Conservation (phyloP, 805 yeast species). For the Cyberlindnera xylosilytica region DNA sequence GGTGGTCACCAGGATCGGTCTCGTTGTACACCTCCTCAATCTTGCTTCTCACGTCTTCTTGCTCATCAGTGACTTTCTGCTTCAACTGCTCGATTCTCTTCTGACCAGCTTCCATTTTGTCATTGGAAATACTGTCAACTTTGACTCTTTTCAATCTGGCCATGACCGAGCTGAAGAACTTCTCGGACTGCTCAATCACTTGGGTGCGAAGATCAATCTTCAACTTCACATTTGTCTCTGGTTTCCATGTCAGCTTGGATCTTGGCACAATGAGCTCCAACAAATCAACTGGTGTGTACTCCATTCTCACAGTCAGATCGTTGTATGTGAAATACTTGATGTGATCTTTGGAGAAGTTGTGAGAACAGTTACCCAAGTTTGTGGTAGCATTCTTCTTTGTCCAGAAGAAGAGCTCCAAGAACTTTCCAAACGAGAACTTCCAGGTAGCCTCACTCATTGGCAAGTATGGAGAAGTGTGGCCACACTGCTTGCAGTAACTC, state of each 20-base stretch:
- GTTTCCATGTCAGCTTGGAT: slow-evolving; percentile 66
- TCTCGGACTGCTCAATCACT: slow-evolving; percentile 49
- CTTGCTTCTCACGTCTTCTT: slow-evolving; percentile 38
- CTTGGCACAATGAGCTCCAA: slow-evolving; percentile 79
- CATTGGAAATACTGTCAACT: slow-evolving; percentile 64
- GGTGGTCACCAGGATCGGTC: slow-evolving; percentile 60
- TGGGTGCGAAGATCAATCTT: slow-evolving; percentile 60
- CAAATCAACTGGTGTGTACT: slow-evolving; percentile 70
- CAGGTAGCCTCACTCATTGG: slow-evolving; percentile 86
- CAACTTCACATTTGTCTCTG: slow-evolving; percentile 62
- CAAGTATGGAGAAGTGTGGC: slow-evolving; percentile 67
- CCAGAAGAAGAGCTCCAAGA: slow-evolving; percentile 83
- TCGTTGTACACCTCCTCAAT: slow-evolving; percentile 51
- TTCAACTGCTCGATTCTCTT: slow-evolving; percentile 57
- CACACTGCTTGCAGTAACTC: slow-evolving; percentile 86
- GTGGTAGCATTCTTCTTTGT: slow-evolving; percentile 50
- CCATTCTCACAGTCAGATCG: slow-evolving; percentile 75
- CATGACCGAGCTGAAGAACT: slow-evolving; percentile 70
- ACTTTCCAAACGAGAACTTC: slow-evolving; percentile 91
- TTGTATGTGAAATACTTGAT: slow-evolving; percentile 80
- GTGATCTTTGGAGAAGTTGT: slow-evolving; percentile 79
- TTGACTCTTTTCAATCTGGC: slow-evolving; percentile 75
- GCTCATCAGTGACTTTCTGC: slow-evolving; percentile 48
- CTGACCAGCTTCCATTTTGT: slow-evolving; percentile 68
- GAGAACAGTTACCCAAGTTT: slow-evolving; percentile 66